phyloP scores from a whole-genome alignment of 1,139 yeast genomes.

The Kluyveromyces sp. region DNA sequence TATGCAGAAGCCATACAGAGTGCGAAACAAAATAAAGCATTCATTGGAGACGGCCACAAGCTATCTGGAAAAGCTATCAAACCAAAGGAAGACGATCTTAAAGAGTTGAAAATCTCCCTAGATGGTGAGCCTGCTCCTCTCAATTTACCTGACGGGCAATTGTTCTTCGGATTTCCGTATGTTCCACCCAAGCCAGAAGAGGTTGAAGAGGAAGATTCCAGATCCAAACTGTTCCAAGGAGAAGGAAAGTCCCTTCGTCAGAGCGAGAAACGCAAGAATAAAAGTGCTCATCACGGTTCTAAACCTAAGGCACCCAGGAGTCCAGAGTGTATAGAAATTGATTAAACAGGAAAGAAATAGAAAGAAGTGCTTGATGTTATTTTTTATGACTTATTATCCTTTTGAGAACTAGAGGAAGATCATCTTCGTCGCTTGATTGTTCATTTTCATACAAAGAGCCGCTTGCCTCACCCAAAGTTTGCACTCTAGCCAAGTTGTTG shows the following conservation, averaged over 20 bases:
- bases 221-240: slow-evolving; percentile 42
- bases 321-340: slow-evolving; percentile 77
- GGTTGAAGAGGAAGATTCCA: slow-evolving; percentile 35
- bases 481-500: slow-evolving; percentile 17
- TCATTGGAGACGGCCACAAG: slow-evolving; percentile 63
- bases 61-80: slow-evolving; percentile 53
- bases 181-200: slow-evolving; percentile 56
- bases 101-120: slow-evolving; percentile 26
- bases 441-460: slow-evolving; percentile 13
- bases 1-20: slow-evolving; percentile 54
- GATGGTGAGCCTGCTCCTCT: slow-evolving; percentile 65
- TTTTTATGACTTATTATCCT: slow-evolving; percentile 30
- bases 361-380: not conserved
- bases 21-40: slow-evolving; percentile 34
- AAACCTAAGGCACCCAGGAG: slow-evolving; percentile 45
- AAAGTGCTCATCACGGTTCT: slow-evolving; percentile 36
- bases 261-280: slow-evolving; percentile 66
- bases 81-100: slow-evolving; percentile 13
- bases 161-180: slow-evolving; percentile 90
- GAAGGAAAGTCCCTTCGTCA: slow-evolving; percentile 68
- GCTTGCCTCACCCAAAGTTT: slow-evolving; percentile 30
- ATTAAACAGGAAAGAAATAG: slow-evolving; percentile 32
- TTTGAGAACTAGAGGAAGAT: slow-evolving; percentile 34
- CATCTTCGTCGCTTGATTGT: slow-evolving; percentile 18
- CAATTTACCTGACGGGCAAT: slow-evolving; percentile 70